A percentile compares a stretch with the other conserved stretches of the same genome.
These are phyloP conservation scores for Solanum paucissectum DNA, from an alignment of 257 asterid genomes.

Conservation along the genomic window DNA sequence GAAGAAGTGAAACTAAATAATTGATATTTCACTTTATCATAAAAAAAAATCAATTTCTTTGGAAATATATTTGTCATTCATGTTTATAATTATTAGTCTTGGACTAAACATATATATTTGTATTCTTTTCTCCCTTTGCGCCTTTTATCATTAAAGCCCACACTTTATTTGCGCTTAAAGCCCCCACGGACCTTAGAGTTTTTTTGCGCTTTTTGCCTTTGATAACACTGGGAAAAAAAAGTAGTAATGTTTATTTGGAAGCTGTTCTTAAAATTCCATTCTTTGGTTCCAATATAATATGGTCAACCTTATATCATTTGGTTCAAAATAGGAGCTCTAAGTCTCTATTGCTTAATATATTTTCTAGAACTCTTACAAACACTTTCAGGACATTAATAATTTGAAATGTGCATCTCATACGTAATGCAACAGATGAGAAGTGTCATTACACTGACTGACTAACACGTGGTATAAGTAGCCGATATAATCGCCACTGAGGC, in stretches of 20 bases:
- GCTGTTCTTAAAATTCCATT: neutral
- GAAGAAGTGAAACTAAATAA: no score
- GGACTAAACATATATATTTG: no score
- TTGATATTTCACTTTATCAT: no score
- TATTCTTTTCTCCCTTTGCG: no score
- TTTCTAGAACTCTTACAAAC: neutral
- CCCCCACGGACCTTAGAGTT: no score
- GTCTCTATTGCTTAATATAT: neutral
- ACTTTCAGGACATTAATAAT: neutral
- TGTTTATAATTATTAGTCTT: no score
- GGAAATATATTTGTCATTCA: no score
- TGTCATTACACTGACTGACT: neutral
- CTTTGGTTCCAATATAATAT: neutral
- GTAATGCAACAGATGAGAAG: neutral
- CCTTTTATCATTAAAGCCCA: no score
- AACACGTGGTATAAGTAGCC: neutral
- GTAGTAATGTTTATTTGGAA: neutral
- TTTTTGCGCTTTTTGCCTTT: no score
- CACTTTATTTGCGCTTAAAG: no score
- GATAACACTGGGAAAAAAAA: neutral
- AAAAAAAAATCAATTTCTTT: no score
- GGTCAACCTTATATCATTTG: neutral
- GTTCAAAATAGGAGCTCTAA: neutral
- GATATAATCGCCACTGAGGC: neutral
- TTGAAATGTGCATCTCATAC: neutral